Base-by-base conservation (phyloP, 1,139 yeast genomes). In the Suhomyces yuchorum region DNA sequence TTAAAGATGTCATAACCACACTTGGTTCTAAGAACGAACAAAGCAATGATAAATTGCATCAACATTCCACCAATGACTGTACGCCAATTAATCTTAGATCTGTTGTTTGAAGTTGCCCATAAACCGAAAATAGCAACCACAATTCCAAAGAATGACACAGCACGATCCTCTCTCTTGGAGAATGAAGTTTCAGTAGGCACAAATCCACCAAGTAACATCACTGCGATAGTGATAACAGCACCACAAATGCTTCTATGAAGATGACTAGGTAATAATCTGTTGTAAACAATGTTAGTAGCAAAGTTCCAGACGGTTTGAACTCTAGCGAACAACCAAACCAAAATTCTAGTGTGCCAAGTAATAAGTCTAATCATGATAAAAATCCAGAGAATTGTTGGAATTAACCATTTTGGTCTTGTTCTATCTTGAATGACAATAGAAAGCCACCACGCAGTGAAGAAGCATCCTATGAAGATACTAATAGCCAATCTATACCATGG, bases 361-460 rank as follows among this genome's bases (percentile, higher is more conserved):
- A 82, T 73, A 50, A 82, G 66, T 40, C 87, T 71, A 17, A 77
- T 70, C 79, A 80, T 78, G 42, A 81, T 66, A 66, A 73, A 68
- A 35, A 78, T 70, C 79, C 82, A 82, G 40, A 82, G 59, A 34
- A 81, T 62, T 5, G 87, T 82, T 30, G 87, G 88, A 57, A 83
- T 81, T 58, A 83, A 75, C 87, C 88, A 83, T 55, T 75, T 59
- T 56, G 65, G 80, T 55, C 87, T 71, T 44, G 77, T 79, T 54
- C 73, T 72, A 4, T 74, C 62, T 60, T 82, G 87, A 48, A 75
- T 77, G 24, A 83, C 49, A 46, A 83, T 80, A 12, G 85, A 77
- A 34, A 82, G 61, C 87, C 87, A 83, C 87, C 87, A 83, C 3
- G 84, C 75, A 4, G 87, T 82, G 71, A 82, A 82, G 55, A 83